Conservation (phyloP, 768 basidiomycete species). For the Termitomyces sp. region DNA sequence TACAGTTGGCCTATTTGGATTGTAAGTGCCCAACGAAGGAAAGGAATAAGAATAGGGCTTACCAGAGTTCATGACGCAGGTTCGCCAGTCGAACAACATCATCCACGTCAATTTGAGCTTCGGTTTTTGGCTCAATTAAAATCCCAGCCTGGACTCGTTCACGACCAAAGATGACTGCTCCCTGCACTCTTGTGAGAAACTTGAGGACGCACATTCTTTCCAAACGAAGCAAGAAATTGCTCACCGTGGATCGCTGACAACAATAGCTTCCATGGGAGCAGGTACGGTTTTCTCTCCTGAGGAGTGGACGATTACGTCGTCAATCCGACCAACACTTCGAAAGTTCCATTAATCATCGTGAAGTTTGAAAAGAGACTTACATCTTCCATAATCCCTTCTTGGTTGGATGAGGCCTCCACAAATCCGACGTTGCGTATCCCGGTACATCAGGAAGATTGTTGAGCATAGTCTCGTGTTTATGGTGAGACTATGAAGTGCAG, state of each 20-base stretch:
- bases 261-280: neutral
- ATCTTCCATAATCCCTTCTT: neutral
- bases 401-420: conserved; percentile 38
- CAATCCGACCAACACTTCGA: conserved; percentile 8
- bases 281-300: neutral
- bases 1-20: neutral
- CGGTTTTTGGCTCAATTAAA: conserved; percentile 23
- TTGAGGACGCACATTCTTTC: neutral
- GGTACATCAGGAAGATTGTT: conserved; percentile 30
- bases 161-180: neutral
- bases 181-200: neutral
- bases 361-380: neutral
- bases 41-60: neutral
- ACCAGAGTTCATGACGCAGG: neutral
- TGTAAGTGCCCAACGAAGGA: neutral
- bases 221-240: neutral
- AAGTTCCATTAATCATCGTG: neutral
- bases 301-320: neutral
- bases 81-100: conserved; percentile 12
- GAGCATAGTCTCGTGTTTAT: conserved; percentile 4
- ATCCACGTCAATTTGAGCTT: conserved; percentile 22
- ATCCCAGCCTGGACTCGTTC: conserved; percentile 25
- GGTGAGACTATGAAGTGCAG: neutral
- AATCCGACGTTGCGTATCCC: conserved; percentile 41
- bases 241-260: neutral